Percentiles rank a stretch among this genome's conserved stretches.
phyloP scores from a whole-genome alignment of 108 stramenopile genomes.

The Conticribra guillardii region DNA sequence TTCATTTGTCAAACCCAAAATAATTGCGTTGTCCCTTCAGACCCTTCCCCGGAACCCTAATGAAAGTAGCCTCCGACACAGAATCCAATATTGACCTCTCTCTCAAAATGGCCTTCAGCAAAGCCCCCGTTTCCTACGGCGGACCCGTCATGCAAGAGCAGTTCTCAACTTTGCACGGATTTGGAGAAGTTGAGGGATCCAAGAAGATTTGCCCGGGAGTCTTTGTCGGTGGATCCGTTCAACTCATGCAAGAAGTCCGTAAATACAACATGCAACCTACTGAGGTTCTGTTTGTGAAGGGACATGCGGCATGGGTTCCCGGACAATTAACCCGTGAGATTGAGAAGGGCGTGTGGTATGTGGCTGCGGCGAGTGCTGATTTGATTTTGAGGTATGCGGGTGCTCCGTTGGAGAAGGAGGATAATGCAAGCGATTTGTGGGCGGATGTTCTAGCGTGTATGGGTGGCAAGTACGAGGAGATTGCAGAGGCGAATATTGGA shows the following conservation, averaged over 20 bases:
- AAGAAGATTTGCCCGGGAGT: slow-evolving; percentile 86
- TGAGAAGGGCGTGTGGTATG: slow-evolving; percentile 87
- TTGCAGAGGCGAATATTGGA: slow-evolving; percentile 66
- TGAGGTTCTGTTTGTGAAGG: slow-evolving; percentile 85
- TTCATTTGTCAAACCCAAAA: slow-evolving; percentile 4
- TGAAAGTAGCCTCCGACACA: slow-evolving; percentile 62
- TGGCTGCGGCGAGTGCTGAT: slow-evolving; percentile 72
- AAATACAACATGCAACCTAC: slow-evolving; percentile 60
- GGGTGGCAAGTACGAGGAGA: slow-evolving; percentile 75
- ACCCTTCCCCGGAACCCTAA: slow-evolving; percentile 73
- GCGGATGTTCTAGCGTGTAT: slow-evolving; percentile 81
- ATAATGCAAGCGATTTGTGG: slow-evolving; percentile 80
- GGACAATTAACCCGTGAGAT: slow-evolving; percentile 85
- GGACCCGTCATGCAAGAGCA: slow-evolving; percentile 85
- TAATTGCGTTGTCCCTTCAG: slow-evolving; percentile 37
- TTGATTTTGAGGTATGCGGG: slow-evolving; percentile 86
- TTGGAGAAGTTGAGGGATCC: slow-evolving; percentile 81
- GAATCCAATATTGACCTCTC: slow-evolving; percentile 76
- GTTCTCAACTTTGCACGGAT: slow-evolving; percentile 82
- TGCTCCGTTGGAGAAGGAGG: slow-evolving; percentile 69
- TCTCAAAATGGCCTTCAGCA: slow-evolving; percentile 76
- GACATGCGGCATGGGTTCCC: slow-evolving; percentile 88
- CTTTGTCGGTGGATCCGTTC: slow-evolving; percentile 83
- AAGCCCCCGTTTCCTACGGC: slow-evolving; percentile 80
- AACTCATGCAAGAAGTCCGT: slow-evolving; percentile 82